Base-by-base conservation (phyloP, 306 rosid species). In the Quillaja saponaria region DNA sequence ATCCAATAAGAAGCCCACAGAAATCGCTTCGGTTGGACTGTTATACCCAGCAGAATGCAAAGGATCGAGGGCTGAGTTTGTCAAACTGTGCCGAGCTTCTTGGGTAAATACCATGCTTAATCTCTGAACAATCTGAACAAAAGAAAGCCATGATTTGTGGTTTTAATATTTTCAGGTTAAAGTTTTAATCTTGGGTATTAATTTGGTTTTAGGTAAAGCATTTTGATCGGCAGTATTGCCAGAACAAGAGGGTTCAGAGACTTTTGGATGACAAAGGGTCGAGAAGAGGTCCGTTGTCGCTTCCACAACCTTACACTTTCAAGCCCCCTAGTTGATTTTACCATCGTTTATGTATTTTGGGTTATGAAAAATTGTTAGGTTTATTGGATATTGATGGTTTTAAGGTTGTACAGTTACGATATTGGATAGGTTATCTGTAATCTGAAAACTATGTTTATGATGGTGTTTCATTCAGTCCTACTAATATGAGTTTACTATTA, bases 1-100 rank as follows among this genome's bases (percentile, higher is more conserved):
- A 71, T 81, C 85, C 14, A 82, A 79, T 55, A 87, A 89, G 80
- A 83, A 83, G 38, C 95, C 87, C 10, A 85, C 97, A 5, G 99
- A 94, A 56, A 89, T 89, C 71, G 97, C 96, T 15, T 74, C 90
- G 0, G 95, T 87, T n/a, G 99, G 99, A 5, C 79, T 85, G 64
- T 47, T 94, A n/a, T 94, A 94, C 73, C 95, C 99, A 0, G 55
- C 68, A 2, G 86, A 89, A 35, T 94, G 97, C 77, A 85, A 90
- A 13, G 47, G 58, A 7, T 66, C 64, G 1, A 80, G 99, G 73
- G 78, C 68, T 2, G 65, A 83, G 50, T 94, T 78, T 45, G 96
- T 81, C 17, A 76, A 89, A 46, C 82, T 74, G 11, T 94, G 97
- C 58, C 90, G 99, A 19, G 56, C 90, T 64, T 87, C 99, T 50